A percentile compares a stretch with the other conserved stretches of the same genome.
Evolutionary conservation across 202 grass and related monocot species (phyloP).

Genomic region (Brachypodium distachyon): DNA sequence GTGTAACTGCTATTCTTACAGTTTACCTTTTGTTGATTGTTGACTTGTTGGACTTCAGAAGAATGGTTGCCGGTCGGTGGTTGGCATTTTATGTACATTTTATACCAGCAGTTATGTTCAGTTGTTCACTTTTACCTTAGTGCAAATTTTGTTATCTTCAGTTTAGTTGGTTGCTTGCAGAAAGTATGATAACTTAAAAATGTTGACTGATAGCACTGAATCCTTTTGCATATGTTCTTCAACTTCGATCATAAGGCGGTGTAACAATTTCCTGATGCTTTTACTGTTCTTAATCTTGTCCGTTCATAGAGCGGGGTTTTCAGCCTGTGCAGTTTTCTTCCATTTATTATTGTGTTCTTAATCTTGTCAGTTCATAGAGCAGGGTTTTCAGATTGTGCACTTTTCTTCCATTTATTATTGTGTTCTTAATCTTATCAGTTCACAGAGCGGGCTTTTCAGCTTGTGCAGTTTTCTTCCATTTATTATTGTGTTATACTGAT

Average conservation of each 20-base stretch:
- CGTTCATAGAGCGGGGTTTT: not conserved
- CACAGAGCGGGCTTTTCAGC: not conserved
- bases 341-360: too few relatives aligned
- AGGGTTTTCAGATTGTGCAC: not conserved
- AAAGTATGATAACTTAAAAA: not conserved
- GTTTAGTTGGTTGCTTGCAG: not conserved
- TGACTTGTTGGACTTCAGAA: conserved; percentile 21
- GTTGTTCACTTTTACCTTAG: not conserved
- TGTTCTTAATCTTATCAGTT: not conserved
- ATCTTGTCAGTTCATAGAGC: not conserved
- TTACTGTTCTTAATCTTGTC: not conserved
- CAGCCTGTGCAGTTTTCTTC: not conserved
- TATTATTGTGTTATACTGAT: not conserved
- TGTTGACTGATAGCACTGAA: not conserved
- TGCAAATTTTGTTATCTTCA: not conserved
- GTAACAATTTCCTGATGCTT: not conserved
- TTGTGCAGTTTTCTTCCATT: not conserved
- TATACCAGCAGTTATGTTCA: conserved; percentile 27
- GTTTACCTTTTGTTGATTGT: conserved; percentile 27
- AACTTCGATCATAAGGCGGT: not conserved
- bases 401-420: too few relatives aligned
- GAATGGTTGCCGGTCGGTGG: conserved; percentile 16
- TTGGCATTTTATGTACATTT: conserved; percentile 29
- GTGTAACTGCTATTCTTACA: conserved; percentile 26
- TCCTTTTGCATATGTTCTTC: not conserved